A percentile compares a stretch with the other conserved stretches of the same genome.
Conservation (phyloP, 331 rosid genomes). For the Phaseolus coccineus region DNA sequence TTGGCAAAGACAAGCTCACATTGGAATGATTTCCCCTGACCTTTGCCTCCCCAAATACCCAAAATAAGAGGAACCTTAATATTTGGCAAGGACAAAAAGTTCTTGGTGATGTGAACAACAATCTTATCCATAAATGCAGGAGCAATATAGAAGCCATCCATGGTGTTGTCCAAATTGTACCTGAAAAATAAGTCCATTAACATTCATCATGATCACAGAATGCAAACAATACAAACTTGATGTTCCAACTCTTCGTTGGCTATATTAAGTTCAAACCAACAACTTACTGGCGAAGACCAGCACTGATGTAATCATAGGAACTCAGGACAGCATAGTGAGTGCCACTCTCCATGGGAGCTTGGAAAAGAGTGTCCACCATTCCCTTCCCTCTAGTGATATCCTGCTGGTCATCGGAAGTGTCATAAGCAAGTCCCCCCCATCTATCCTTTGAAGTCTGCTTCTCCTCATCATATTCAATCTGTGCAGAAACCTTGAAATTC, state of each 20-base stretch:
- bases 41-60: conserved; percentile 99
- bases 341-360: conserved; percentile 71
- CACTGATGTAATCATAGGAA: conserved; percentile 80
- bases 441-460: conserved; percentile 72
- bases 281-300: conserved; percentile 85
- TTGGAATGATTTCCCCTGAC: conserved; percentile 95
- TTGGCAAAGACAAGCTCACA: conserved; percentile 96
- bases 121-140: conserved; percentile 97
- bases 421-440: conserved; percentile 83
- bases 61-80: conserved; percentile 92
- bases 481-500: conserved; percentile 59
- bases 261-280: background rate
- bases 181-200: conserved; percentile 43
- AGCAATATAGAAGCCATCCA: conserved; percentile 87
- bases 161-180: conserved; percentile 68
- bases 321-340: conserved; percentile 83
- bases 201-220: conserved; percentile 1
- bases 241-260: background rate
- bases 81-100: conserved; percentile 79
- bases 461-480: conserved; percentile 60
- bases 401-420: conserved; percentile 88
- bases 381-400: conserved; percentile 94
- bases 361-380: conserved; percentile 76
- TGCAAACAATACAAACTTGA: background rate
- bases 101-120: conserved; percentile 94